Conservation (phyloP, 2,329 filamentous ascomycete species). For the Pyrenophora tritici-repentis region DNA sequence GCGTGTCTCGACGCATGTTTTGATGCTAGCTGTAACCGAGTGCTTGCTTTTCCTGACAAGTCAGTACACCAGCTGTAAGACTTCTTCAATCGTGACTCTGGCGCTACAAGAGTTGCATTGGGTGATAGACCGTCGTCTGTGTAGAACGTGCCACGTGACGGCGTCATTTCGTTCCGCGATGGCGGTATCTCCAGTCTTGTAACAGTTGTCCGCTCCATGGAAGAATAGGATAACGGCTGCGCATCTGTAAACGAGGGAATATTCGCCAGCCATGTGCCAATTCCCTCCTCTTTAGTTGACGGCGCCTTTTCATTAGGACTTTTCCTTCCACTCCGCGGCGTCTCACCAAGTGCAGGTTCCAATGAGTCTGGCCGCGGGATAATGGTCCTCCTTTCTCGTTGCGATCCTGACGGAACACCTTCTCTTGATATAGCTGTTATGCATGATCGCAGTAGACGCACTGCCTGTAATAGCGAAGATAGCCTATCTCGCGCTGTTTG, state of each 20-base stretch:
- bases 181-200: conserved; percentile 14
- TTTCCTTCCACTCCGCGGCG: conserved; percentile 24
- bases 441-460: conserved; percentile 31
- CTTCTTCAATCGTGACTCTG: conserved; percentile 26
- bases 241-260: conserved; percentile 30
- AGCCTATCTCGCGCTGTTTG: conserved; percentile 32
- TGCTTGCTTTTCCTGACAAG: conserved; percentile 22
- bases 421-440: conserved; percentile 28
- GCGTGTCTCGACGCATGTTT: conserved; percentile 12
- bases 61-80: conserved; percentile 33
- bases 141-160: conserved; percentile 38
- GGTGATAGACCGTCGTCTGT: conserved; percentile 35
- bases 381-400: conserved; percentile 19
- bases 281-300: conserved; percentile 22
- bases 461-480: conserved; percentile 29
- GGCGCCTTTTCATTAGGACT: conserved; percentile 19
- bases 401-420: conserved; percentile 8
- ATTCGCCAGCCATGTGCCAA: conserved; percentile 39
- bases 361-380: conserved; percentile 31
- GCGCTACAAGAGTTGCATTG: conserved; percentile 22
- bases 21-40: conserved; percentile 2
- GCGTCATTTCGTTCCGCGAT: conserved; percentile 15
- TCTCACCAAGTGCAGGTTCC: conserved; percentile 27
- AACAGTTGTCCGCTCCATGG: not conserved
- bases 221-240: conserved; percentile 23